phyloP scores from a whole-genome alignment of 1,284 basidiomycete species.

The Garcileccinum viscosum region DNA sequence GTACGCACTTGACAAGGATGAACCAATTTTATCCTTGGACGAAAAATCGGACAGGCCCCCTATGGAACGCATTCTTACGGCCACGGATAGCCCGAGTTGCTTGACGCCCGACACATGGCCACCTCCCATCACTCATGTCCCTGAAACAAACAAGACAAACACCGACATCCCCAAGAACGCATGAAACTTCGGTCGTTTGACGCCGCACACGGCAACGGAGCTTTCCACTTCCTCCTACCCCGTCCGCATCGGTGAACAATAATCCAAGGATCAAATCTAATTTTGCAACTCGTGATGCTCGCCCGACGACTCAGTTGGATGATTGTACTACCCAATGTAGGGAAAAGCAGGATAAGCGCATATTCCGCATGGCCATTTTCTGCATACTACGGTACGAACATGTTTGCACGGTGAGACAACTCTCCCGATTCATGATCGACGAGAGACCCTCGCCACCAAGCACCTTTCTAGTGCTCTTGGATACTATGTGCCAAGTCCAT shows the following conservation, averaged over 20 bases:
- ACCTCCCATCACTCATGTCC: constrained; percentile 19
- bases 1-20: not conserved
- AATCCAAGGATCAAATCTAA: constrained; percentile 56
- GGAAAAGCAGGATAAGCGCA: constrained; percentile 50
- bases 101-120: constrained; percentile 16
- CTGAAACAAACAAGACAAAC: constrained; percentile 7
- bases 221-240: constrained; percentile 56
- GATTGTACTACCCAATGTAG: not conserved
- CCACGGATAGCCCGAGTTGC: not conserved
- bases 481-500: constrained; percentile 1
- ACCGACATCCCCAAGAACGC: not conserved
- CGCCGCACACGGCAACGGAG: constrained; percentile 12
- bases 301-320: constrained; percentile 44
- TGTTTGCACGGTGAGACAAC: not conserved
- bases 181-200: not conserved
- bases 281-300: constrained; percentile 51
- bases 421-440: not conserved
- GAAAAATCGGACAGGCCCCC: not conserved
- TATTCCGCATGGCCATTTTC: constrained; percentile 52
- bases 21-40: not conserved
- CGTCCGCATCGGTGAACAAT: constrained; percentile 53
- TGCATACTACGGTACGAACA: constrained; percentile 49
- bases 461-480: constrained; percentile 22
- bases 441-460: constrained; percentile 7
- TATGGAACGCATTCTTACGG: not conserved